phyloP scores from a whole-genome alignment of 768 basidiomycete genomes.

The Pisolithus tinctorius region DNA sequence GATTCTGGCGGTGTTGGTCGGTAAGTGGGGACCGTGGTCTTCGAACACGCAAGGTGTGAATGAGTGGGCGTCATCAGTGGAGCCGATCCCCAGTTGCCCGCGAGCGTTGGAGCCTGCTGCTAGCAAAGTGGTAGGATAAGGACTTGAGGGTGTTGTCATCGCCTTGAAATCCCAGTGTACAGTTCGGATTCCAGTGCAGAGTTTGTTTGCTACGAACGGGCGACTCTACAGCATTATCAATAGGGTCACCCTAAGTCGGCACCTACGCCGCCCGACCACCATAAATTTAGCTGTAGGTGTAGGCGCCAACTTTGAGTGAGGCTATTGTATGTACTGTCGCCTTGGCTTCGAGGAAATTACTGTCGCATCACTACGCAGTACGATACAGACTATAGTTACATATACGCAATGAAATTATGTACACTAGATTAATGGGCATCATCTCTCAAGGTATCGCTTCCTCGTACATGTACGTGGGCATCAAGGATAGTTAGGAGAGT shows the following conservation, averaged over 20 bases:
- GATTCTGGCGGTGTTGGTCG: slow-evolving; percentile 25
- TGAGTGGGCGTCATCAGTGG: slow-evolving; percentile 31
- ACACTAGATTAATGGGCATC: neutral
- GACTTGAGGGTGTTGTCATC: neutral
- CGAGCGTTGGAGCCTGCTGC: slow-evolving; percentile 44
- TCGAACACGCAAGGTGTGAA: slow-evolving; percentile 35
- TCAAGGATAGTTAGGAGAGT: slow-evolving; percentile 21
- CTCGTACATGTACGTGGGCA: neutral
- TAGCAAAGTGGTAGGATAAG: slow-evolving; percentile 19
- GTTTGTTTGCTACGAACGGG: neutral
- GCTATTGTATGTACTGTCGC: too few relatives aligned
- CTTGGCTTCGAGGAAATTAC: too few relatives aligned
- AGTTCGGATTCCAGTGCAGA: neutral
- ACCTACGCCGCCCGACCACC: neutral
- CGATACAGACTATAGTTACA: too few relatives aligned
- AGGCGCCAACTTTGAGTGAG: neutral
- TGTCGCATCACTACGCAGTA: too few relatives aligned
- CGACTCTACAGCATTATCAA: too few relatives aligned
- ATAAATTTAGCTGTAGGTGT: neutral
- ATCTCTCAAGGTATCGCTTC: neutral
- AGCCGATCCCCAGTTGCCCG: slow-evolving; percentile 40
- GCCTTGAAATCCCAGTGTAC: neutral
- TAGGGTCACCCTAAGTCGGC: neutral
- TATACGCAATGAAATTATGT: too few relatives aligned
- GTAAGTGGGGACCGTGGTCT: slow-evolving; percentile 16